Conservation (phyloP, 1,139 yeast species). For the Candida tunisiensis region DNA sequence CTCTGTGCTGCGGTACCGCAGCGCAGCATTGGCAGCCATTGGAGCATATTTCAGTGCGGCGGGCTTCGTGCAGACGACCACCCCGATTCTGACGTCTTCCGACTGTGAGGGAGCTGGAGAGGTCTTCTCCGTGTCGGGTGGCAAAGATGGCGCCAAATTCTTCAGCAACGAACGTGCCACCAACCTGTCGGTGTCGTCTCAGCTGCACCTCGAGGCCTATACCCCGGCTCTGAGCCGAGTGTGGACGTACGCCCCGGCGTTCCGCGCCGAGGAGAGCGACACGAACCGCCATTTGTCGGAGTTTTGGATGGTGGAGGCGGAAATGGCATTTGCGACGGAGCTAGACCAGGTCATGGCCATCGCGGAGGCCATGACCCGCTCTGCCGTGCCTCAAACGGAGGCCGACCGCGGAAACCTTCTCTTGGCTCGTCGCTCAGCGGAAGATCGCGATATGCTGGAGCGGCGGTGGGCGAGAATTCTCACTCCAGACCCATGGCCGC, state of each 20-base stretch:
- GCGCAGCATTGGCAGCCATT: constrained; percentile 40
- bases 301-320: constrained; percentile 98
- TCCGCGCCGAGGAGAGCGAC: constrained; percentile 84
- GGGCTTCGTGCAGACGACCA: constrained; percentile 55
- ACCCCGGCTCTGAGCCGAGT: constrained; percentile 64
- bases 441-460: constrained; percentile 22
- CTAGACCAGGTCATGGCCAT: constrained; percentile 46
- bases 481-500: constrained; percentile 37
- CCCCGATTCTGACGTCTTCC: constrained; percentile 75
- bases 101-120: constrained; percentile 99
- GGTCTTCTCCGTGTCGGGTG: constrained; percentile 37
- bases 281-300: constrained; percentile 87
- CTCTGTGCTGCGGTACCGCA: constrained; percentile 54
- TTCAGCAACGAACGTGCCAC: constrained; percentile 54
- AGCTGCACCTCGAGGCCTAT: constrained; percentile 73
- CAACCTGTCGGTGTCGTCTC: constrained; percentile 79
- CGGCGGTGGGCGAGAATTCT: constrained; percentile 16
- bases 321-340: constrained; percentile 46
- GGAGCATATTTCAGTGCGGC: constrained; percentile 34
- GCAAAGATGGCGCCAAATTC: constrained; percentile 23
- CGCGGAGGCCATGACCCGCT: constrained; percentile 53
- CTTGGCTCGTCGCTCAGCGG: constrained; percentile 19
- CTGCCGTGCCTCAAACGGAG: constrained; percentile 24
- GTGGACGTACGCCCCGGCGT: constrained; percentile 85
- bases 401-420: constrained; percentile 29